Base-by-base conservation (phyloP, 306 rosid genomes). In the Citrullus amarus region DNA sequence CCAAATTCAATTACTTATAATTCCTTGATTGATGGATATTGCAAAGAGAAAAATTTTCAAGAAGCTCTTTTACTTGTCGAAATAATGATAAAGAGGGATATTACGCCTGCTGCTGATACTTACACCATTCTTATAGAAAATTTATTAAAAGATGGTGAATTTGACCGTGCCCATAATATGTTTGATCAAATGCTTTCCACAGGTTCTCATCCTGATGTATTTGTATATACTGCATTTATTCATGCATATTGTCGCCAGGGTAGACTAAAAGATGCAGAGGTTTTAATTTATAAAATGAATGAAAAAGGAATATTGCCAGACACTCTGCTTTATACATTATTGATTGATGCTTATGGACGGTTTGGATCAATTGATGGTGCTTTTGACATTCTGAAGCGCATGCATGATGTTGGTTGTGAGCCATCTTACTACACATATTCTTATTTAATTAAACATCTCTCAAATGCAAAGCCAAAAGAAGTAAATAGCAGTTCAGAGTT, bases 211-310 rank as follows among this genome's bases (percentile, higher is more conserved):
- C 97, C 98, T 76, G 91, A 88, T 81, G 88, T 86, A 20, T 79
- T 88, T 81, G 87, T 87, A n/a, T 90, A 90, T 76, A 90, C 96
- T 75, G 81, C 90, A 73, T 93, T 87, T 87, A 36, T 93, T 57
- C 89, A 88, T 84, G 89, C 96, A 61, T 88, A 84, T 85, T 93
- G 98, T 81, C 81, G 89, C 82, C 81, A 84, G 44, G 92, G 93
- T 61, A 84, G 92, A 82, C 75, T 91, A 76, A 76, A 83, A 84
- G 91, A 93, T 11, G 97, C 96, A 57, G 96, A 93, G 88, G 82
- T 81, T 76, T 46, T 87, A 81, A 57, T 90, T 85, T 78, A 62
- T 76, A 85, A 79, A 86, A 91, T 93, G 85, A 86, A 86, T 68
- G 77, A 80, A 30, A 88, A 88, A 73, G 90, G 93, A 84, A 78